Percentiles rank a stretch among this genome's conserved stretches.
phyloP scores from a whole-genome alignment of 2,329 filamentous ascomycete species.

The Colletotrichum noveboracense region DNA sequence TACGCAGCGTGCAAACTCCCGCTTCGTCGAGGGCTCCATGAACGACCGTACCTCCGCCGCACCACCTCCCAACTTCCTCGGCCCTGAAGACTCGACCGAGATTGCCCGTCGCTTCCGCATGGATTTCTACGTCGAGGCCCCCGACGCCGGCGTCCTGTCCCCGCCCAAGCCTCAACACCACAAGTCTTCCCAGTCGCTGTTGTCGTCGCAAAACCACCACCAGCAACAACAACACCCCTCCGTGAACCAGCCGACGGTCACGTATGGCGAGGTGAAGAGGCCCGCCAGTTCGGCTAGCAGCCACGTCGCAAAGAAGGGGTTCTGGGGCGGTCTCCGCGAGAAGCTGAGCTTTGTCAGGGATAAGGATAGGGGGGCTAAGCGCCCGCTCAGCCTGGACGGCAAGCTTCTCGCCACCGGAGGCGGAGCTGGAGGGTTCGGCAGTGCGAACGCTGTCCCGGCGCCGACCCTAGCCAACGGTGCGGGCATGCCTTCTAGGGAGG shows the following conservation, averaged over 20 bases:
- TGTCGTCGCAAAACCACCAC: slow-evolving; percentile 9
- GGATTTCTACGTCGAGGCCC: slow-evolving; percentile 24
- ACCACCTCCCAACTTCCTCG: slow-evolving; percentile 73
- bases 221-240: slow-evolving; percentile 11
- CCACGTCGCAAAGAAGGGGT: slow-evolving; percentile 26
- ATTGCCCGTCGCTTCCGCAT: slow-evolving; percentile 28
- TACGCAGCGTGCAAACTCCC: slow-evolving; percentile 23
- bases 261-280: slow-evolving; percentile 16
- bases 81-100: slow-evolving; percentile 33
- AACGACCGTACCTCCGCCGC: slow-evolving; percentile 76
- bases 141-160: slow-evolving; percentile 19
- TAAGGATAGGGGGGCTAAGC: slow-evolving; percentile 21
- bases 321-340: slow-evolving; percentile 34
- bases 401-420: slow-evolving; percentile 17
- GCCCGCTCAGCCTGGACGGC: slow-evolving; percentile 23
- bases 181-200: slow-evolving; percentile 2
- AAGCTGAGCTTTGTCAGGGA: slow-evolving; percentile 28
- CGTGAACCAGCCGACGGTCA: slow-evolving; percentile 6
- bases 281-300: slow-evolving; percentile 21
- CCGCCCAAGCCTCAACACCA: slow-evolving; percentile 13
- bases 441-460: neutral
- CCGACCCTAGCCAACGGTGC: slow-evolving; percentile 20
- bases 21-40: slow-evolving; percentile 85
- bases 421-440: neutral
- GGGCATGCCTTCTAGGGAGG: slow-evolving; percentile 47